Base-by-base conservation (phyloP, 176 grass and related monocot species). In the Bonia amplexicaulis region DNA sequence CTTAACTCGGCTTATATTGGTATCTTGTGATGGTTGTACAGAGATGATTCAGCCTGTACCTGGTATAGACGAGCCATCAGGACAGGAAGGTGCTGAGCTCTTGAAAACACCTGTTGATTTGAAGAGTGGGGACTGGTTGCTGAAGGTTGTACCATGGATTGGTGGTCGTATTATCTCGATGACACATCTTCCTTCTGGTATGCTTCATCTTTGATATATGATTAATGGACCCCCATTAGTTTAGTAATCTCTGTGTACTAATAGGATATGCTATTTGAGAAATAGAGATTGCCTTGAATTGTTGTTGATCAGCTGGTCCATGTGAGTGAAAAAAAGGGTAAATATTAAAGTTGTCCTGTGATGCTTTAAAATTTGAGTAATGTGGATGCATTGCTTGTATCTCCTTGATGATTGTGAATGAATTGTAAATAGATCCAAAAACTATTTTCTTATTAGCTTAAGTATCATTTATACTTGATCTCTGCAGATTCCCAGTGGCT, bases 81-180 rank as follows among this genome's bases (percentile, higher is more conserved):
- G 89, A 80, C 87, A 87, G 65, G 89, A 92, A 80, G 88, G 91
- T 48, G 66, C 80, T 73, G 93, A 98, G 71, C 96, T 98, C 31
- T 98, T 81, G 61, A 95, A 95, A 79, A 86, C 68, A 84, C 91
- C 96, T 90, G 69, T 98, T 47, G 93, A 98, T 85, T 77, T 98
- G 51, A 95, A 92, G 59, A 95, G 91, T 78, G 87, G 93, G 59
- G 84, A 98, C 79, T 98, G 96, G 96, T 49, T 68, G 31, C 85
- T 98, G 77, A 95, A 95, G 77, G 64, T 98, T 80, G 91, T 98
- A 42, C 96, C 93, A 7, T 98, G 96, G 91, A 95, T 98, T 82
- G 96, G 96, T 1, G 96, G 93, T 40, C 93, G 96, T 64, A 90
- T 95, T 89, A 89, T 95, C 46, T 98, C 93, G 8, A 95, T 98